Evolutionary conservation across 306 rosid species (phyloP).

Genomic region (Citrullus amarus): DNA sequence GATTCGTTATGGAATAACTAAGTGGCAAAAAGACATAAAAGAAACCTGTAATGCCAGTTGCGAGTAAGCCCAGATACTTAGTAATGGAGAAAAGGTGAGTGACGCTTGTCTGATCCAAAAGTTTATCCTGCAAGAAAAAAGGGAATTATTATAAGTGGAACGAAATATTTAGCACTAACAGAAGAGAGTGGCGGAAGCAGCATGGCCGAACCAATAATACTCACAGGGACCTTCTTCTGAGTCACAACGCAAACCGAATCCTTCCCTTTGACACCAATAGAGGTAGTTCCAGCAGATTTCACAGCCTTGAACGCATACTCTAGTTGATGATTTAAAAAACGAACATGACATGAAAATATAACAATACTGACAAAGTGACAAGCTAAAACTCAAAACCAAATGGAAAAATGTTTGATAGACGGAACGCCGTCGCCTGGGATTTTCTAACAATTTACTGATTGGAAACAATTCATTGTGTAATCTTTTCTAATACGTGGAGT

Average conservation of each 20-base stretch:
- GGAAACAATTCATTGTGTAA: not conserved
- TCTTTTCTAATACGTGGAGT: not conserved
- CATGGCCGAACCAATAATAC: constrained; percentile 19
- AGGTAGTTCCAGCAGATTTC: constrained; percentile 85
- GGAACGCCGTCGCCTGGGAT: not conserved
- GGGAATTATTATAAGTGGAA: not conserved
- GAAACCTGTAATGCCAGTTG: constrained; percentile 93
- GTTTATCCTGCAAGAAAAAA: constrained; percentile 64
- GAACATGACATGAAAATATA: not conserved
- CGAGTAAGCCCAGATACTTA: constrained; percentile 81
- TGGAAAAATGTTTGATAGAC: not conserved
- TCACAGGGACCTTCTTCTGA: constrained; percentile 96
- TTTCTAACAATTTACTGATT: not conserved
- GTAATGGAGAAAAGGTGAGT: constrained; percentile 88
- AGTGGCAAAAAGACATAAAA: not conserved
- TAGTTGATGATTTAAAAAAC: constrained; percentile 23
- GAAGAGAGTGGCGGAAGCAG: not conserved
- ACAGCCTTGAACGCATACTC: constrained; percentile 99
- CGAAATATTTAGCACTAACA: not conserved
- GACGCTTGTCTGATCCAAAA: constrained; percentile 94
- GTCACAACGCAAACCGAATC: constrained; percentile 96
- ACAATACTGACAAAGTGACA: not conserved
- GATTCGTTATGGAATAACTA: not conserved
- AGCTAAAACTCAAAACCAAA: not conserved
- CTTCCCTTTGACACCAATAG: constrained; percentile 87